Evolutionary conservation across 192 early-diverging fungal genomes (phyloP).

Genomic region (Gaertneriomyces sp.): DNA sequence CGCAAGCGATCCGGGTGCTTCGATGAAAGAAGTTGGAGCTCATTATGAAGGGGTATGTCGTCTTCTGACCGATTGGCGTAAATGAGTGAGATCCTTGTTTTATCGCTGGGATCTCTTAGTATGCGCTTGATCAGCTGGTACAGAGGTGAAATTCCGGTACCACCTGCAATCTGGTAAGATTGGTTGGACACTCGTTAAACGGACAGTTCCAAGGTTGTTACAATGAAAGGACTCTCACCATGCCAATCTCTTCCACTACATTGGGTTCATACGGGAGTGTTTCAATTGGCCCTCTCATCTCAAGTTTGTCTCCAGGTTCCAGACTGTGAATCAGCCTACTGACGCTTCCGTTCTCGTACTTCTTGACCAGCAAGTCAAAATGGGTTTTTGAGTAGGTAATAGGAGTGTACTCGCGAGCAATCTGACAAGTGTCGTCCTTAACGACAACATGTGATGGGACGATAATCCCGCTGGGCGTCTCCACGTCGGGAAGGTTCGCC

Average conservation of each 20-base stretch:
- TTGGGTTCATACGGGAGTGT: conserved; percentile 67
- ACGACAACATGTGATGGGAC: conserved; percentile 50
- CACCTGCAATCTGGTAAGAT: conserved; percentile 69
- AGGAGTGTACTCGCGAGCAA: conserved; percentile 80
- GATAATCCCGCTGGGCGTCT: conserved; percentile 14
- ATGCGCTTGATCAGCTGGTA: conserved; percentile 87
- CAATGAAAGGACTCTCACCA: conserved; percentile 68
- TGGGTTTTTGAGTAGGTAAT: conserved; percentile 54
- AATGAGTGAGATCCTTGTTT: conserved; percentile 77
- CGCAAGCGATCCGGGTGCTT: conserved; percentile 68
- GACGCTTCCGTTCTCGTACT: conserved; percentile 69
- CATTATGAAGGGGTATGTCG: conserved; percentile 81
- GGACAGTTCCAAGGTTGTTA: conserved; percentile 30
- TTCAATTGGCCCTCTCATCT: conserved; percentile 72
- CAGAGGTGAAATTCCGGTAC: conserved; percentile 93
- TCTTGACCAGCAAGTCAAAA: conserved; percentile 80
- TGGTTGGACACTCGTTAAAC: not conserved
- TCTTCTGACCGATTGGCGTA: conserved; percentile 83
- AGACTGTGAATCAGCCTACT: conserved; percentile 61
- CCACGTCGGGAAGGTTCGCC: conserved; percentile 8
- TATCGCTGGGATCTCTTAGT: conserved; percentile 76
- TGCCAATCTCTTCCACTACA: conserved; percentile 61
- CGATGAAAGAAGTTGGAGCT: conserved; percentile 74
- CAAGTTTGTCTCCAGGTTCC: conserved; percentile 60
- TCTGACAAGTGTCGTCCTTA: conserved; percentile 57